Conservation (phyloP, 1,284 basidiomycete species). For the Ceratobasidium sp. region DNA sequence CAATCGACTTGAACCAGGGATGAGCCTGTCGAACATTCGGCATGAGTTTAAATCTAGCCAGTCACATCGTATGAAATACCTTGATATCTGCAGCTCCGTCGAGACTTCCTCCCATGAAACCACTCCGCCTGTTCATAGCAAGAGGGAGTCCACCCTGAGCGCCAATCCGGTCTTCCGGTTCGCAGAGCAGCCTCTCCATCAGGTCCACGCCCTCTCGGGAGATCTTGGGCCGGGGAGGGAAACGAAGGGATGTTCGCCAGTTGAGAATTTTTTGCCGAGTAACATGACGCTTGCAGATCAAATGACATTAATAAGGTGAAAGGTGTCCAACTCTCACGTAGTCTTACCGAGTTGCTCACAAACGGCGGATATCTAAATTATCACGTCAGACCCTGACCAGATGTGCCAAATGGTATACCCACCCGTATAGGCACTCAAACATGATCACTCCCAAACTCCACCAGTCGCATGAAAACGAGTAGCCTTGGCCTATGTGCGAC, state of each 20-base stretch:
- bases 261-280: slow-evolving; percentile 92
- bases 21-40: slow-evolving; percentile 62
- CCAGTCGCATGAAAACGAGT: slow-evolving; percentile 96
- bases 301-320: neutral
- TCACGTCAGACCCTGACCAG: slow-evolving; percentile 11
- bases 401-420: slow-evolving; percentile 46
- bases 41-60: slow-evolving; percentile 39
- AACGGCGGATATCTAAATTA: slow-evolving; percentile 84
- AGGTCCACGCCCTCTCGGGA: slow-evolving; percentile 86
- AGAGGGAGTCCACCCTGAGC: slow-evolving; percentile 71
- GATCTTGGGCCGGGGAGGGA: slow-evolving; percentile 82
- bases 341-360: slow-evolving; percentile 83
- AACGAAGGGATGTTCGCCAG: slow-evolving; percentile 87
- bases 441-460: slow-evolving; percentile 96
- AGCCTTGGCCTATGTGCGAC: slow-evolving; percentile 69
- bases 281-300: slow-evolving; percentile 71
- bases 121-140: slow-evolving; percentile 74
- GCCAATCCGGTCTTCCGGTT: slow-evolving; percentile 91
- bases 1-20: slow-evolving; percentile 85
- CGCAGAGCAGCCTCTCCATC: slow-evolving; percentile 88
- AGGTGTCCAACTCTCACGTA: too few relatives aligned
- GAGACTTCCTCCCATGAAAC: slow-evolving; percentile 62
- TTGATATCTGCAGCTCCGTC: slow-evolving; percentile 92
- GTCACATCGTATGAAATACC: slow-evolving; percentile 51
- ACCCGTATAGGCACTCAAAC: slow-evolving; percentile 90